Base-by-base conservation (phyloP, 345 rosid genomes). In the Rhizophora mangle region DNA sequence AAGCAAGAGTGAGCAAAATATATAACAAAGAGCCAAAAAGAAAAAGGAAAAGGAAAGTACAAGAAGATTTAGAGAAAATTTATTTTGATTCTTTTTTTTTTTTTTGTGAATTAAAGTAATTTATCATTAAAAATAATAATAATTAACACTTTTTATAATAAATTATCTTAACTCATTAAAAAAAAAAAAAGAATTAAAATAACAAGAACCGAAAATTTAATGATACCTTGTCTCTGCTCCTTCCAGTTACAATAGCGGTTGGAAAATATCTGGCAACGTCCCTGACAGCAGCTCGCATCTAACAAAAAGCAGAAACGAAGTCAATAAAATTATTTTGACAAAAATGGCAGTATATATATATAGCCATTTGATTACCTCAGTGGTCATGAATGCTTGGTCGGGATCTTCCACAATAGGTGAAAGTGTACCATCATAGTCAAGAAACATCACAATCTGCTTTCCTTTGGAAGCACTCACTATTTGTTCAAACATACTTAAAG, bases 331-430 rank as follows among this genome's bases (percentile, higher is more conserved):
- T 3, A 43, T 43, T 43, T 43, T 3, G 18, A 43, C 47, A 39
- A 10, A 39, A 39, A 39, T 39, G 47, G 3, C 47, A 39, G 47
- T 2, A 9, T 9, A 39, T 39, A 11, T 39, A 9, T 39, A 39
- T 11, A 39, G 47, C 4, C 15, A 39, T 39, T 43, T 13, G 18
- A 69, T 39, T 54, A 91, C 98, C 91, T 91, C 84, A 27, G 69
- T 83, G 69, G 97, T 88, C 98, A 94, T 94, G 86, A 85, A 94
- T 77, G 98, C 98, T 74, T 75, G 75, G 63, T 94, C 97, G 5
- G 98, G 98, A 64, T 94, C 91, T 47, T 86, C 86, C 11, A 94
- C 98, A 46, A 94, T 94, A n/a, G 98, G 98, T 1, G 98, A 94
- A 59, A 94, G 96, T 21, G 98, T 94, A 58, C 98, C 98, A 56